A percentile compares a stretch with the other conserved stretches of the same genome.
Evolutionary conservation across 345 rosid genomes (phyloP).

Genomic region (Eucalyptus fibrosa): DNA sequence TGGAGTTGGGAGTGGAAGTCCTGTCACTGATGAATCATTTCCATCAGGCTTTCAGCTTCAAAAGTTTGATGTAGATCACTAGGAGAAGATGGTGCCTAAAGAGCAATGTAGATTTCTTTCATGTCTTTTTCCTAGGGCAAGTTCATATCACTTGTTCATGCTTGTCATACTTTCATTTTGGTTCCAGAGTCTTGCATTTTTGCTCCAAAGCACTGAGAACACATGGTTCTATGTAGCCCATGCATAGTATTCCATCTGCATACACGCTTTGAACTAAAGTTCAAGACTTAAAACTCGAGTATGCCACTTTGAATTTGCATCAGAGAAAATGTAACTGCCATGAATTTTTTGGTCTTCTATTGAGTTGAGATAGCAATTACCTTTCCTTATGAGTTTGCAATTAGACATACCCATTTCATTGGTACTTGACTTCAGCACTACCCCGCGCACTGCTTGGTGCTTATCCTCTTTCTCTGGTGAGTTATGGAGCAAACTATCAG

Average conservation of each 20-base stretch:
- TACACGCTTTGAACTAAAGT: background rate
- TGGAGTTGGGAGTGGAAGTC: background rate
- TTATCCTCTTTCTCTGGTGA: conserved; percentile 86
- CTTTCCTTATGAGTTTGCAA: background rate
- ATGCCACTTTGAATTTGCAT: background rate
- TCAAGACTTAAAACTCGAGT: background rate
- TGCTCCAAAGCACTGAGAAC: background rate
- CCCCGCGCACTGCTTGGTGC: conserved; percentile 77
- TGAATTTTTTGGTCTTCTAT: background rate
- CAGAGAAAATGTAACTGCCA: background rate
- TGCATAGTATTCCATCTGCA: background rate
- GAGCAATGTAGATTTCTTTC: background rate
- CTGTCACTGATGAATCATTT: background rate
- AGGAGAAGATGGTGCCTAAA: background rate
- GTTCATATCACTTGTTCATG: background rate
- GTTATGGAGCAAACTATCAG: conserved; percentile 1
- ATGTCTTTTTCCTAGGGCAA: background rate
- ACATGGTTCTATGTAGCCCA: background rate
- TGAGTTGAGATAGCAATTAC: background rate
- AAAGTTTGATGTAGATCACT: background rate
- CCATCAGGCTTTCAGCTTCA: background rate
- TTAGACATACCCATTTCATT: conserved; percentile 75
- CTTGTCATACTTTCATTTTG: background rate
- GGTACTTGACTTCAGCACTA: conserved; percentile 98
- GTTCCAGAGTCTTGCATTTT: background rate